Conservation (phyloP, 345 rosid species). For the Brassica rapa region DNA sequence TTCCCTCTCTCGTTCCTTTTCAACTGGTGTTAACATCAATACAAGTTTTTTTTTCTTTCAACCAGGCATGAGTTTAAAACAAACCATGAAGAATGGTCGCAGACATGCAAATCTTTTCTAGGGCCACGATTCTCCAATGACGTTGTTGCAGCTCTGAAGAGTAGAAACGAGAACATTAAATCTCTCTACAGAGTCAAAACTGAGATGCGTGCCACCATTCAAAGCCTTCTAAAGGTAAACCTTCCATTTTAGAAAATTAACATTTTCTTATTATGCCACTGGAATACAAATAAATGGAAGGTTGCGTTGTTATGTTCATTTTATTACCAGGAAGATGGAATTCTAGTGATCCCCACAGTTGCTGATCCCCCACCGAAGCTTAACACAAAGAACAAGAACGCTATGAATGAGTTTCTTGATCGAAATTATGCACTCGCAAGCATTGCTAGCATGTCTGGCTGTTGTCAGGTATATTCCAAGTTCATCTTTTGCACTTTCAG, state of each 20-base stretch:
- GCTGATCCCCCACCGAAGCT: conserved; percentile 69
- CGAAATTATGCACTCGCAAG: conserved; percentile 59
- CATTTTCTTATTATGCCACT: not conserved
- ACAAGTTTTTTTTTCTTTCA: not conserved
- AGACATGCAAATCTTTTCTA: conserved; percentile 68
- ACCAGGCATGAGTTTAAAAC: conserved; percentile 84
- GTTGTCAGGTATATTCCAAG: conserved; percentile 70
- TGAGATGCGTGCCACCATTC: conserved; percentile 76
- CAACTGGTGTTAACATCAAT: not conserved
- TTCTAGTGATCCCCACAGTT: conserved; percentile 79
- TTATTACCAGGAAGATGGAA: conserved; percentile 63
- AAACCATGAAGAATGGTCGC: conserved; percentile 87
- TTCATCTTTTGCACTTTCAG: conserved; percentile 17
- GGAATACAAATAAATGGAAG: not conserved
- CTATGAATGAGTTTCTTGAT: conserved; percentile 58
- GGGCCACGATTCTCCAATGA: conserved; percentile 57
- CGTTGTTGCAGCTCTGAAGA: conserved; percentile 60
- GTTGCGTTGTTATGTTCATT: not conserved
- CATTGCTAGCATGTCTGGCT: conserved; percentile 90
- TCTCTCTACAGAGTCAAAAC: conserved; percentile 64
- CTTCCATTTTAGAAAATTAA: not conserved
- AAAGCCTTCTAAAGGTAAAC: conserved; percentile 74
- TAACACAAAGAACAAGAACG: conserved; percentile 55
- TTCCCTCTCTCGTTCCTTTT: conserved; percentile 6
- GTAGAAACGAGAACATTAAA: conserved; percentile 56